A percentile compares a stretch with the other conserved stretches of the same genome.
Evolutionary conservation across 1,139 yeast genomes (phyloP).

Genomic region (Candida albicans): DNA sequence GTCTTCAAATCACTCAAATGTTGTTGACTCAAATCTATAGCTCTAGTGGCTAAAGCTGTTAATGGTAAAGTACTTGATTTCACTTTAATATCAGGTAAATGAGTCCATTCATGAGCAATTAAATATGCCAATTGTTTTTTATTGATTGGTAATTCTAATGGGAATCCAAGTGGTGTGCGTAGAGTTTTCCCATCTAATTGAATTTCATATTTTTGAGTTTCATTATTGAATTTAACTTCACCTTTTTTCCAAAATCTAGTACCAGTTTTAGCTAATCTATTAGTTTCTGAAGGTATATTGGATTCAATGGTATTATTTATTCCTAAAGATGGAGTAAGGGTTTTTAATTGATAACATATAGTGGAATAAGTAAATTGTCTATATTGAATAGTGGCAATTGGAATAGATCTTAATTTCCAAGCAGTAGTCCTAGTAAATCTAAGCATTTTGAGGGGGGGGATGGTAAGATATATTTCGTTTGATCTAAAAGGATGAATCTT

Average conservation of each 20-base stretch:
- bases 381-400: conserved; percentile 1
- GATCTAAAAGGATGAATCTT: too few relatives aligned
- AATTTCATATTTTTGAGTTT: conserved; percentile 43
- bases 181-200: conserved; percentile 74
- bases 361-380: conserved; percentile 1
- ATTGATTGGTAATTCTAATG: conserved; percentile 59
- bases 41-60: conserved; percentile 83
- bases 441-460: conserved; percentile 1
- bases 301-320: conserved; percentile 49
- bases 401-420: not conserved
- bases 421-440: not conserved
- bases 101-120: conserved; percentile 86
- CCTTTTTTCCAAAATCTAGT: conserved; percentile 87
- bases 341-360: conserved; percentile 1
- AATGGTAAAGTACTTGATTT: conserved; percentile 82
- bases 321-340: conserved; percentile 24
- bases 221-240: conserved; percentile 37
- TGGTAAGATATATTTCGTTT: too few relatives aligned
- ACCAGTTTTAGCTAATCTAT: conserved; percentile 67
- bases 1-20: conserved; percentile 18
- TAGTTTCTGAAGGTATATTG: conserved; percentile 61
- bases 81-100: conserved; percentile 66
- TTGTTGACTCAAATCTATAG: conserved; percentile 61
- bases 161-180: conserved; percentile 81
- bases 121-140: conserved; percentile 70